phyloP scores from a whole-genome alignment of 441 rosid genomes.

The Adansonia rubrostipa region DNA sequence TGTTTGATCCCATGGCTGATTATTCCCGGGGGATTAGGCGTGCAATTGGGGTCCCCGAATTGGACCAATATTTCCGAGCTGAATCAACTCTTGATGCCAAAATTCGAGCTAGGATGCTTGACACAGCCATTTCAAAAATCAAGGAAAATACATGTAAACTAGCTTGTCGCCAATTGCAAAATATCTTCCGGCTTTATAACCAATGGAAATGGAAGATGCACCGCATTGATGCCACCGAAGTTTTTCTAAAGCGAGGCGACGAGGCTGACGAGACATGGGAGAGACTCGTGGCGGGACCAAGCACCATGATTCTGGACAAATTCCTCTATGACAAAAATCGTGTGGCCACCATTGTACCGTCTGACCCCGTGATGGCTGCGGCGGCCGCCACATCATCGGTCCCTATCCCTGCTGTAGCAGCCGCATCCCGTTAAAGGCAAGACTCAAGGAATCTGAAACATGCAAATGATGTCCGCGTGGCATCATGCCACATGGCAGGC shows the following conservation, averaged over 20 bases:
- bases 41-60: slow-evolving; percentile 72
- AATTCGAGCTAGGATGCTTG: slow-evolving; percentile 41
- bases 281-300: slow-evolving; percentile 55
- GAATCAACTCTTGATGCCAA: slow-evolving; percentile 35
- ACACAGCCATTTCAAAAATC: slow-evolving; percentile 54
- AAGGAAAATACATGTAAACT: slow-evolving; percentile 60
- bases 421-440: slow-evolving; percentile 45
- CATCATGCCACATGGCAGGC: background rate
- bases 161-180: slow-evolving; percentile 60
- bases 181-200: slow-evolving; percentile 53
- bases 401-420: slow-evolving; percentile 52
- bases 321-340: slow-evolving; percentile 46
- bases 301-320: slow-evolving; percentile 48
- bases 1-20: slow-evolving; percentile 51
- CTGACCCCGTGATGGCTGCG: slow-evolving; percentile 16
- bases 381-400: slow-evolving; percentile 27
- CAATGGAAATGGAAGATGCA: slow-evolving; percentile 69
- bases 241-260: slow-evolving; percentile 49
- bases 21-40: slow-evolving; percentile 62
- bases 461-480: slow-evolving; percentile 30
- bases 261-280: slow-evolving; percentile 77
- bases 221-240: slow-evolving; percentile 75
- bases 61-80: slow-evolving; percentile 52
- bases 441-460: slow-evolving; percentile 7
- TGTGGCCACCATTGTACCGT: slow-evolving; percentile 32